A percentile compares a stretch with the other conserved stretches of the same genome.
phyloP scores from a whole-genome alignment of 139 green algal species.

The Chlamydomonas incerta region DNA sequence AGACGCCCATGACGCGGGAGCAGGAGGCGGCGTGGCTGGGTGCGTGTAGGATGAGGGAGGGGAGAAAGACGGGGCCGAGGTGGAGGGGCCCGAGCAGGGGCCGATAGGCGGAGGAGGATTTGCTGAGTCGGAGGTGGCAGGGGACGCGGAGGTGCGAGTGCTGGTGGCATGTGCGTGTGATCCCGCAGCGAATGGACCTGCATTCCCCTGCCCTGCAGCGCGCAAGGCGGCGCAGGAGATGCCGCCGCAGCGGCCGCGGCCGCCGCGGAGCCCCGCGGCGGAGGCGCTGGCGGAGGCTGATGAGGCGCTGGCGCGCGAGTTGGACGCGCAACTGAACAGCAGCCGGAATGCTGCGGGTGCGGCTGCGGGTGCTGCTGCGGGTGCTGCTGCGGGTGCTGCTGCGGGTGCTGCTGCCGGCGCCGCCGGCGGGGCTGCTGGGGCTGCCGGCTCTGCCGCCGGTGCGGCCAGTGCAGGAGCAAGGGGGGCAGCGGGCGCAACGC shows the following conservation, averaged over 20 bases:
- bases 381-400: background rate
- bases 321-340: slow-evolving; percentile 42
- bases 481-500: too few species aligned
- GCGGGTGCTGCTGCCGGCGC: background rate
- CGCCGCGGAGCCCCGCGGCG: slow-evolving; percentile 6
- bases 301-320: slow-evolving; percentile 39
- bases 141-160: too few species aligned
- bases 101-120: too few species aligned
- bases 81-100: background rate
- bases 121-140: too few species aligned
- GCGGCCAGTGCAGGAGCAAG: too few species aligned
- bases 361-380: background rate
- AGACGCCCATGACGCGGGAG: slow-evolving; percentile 8
- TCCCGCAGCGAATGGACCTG: too few species aligned
- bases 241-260: background rate
- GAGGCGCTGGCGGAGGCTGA: slow-evolving; percentile 38
- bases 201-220: background rate
- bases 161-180: too few species aligned
- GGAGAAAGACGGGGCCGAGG: background rate
- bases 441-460: too few species aligned
- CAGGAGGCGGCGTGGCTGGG: slow-evolving; percentile 9
- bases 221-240: background rate
- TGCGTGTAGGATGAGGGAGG: background rate
- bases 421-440: too few species aligned
- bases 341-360: background rate